Evolutionary conservation across 805 yeast species (phyloP).

Genomic region (Priceomyces haplophilus): DNA sequence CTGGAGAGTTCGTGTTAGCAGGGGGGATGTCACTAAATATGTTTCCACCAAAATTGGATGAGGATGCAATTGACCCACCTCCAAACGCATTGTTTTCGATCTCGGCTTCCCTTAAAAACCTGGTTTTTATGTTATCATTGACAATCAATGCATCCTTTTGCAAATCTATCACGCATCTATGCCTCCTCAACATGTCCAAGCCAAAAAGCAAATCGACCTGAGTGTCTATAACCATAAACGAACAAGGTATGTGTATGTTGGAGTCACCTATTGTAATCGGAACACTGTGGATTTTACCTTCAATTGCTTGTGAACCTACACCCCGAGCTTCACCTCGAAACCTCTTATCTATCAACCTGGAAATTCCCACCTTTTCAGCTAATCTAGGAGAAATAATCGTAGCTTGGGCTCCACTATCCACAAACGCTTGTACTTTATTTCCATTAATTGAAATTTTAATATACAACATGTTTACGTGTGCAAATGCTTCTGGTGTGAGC

Average conservation of each 20-base stretch:
- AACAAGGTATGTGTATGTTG: slow-evolving; percentile 37
- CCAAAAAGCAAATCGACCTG: slow-evolving; percentile 78
- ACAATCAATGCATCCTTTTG: slow-evolving; percentile 60
- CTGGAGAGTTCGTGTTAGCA: slow-evolving; percentile 11
- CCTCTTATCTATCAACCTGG: slow-evolving; percentile 73
- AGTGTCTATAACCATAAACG: slow-evolving; percentile 54
- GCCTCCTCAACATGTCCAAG: slow-evolving; percentile 84
- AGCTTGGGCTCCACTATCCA: slow-evolving; percentile 93
- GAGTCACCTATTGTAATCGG: slow-evolving; percentile 72
- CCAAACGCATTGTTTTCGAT: slow-evolving; percentile 40
- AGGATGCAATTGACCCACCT: slow-evolving; percentile 11
- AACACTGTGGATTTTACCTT: slow-evolving; percentile 86
- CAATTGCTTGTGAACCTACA: slow-evolving; percentile 76
- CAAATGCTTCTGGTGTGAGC: slow-evolving; percentile 86
- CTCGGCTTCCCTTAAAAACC: slow-evolving; percentile 71
- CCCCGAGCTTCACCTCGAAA: slow-evolving; percentile 84
- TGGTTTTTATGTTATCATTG: slow-evolving; percentile 66
- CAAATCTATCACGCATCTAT: slow-evolving; percentile 79
- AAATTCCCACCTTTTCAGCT: slow-evolving; percentile 69
- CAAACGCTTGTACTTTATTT: slow-evolving; percentile 80
- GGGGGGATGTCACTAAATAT: slow-evolving; percentile 20
- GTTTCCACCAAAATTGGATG: slow-evolving; percentile 34
- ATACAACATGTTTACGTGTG: slow-evolving; percentile 79
- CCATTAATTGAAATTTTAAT: slow-evolving; percentile 78
- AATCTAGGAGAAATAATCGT: slow-evolving; percentile 78